phyloP scores from a whole-genome alignment of 1,284 basidiomycete genomes.

The Earliella scabrosa region DNA sequence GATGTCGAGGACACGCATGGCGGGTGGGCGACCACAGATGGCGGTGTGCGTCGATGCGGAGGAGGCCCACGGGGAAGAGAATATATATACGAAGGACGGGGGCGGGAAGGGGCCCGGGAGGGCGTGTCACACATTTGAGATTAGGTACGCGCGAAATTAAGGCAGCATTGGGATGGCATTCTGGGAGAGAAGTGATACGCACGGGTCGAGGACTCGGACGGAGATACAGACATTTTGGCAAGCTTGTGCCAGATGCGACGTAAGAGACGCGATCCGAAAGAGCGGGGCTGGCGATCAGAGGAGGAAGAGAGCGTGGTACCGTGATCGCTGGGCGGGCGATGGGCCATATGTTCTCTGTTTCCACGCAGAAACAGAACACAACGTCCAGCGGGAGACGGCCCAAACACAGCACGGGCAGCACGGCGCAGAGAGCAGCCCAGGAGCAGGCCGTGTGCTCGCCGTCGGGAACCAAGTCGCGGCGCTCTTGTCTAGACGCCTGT shows the following conservation, averaged over 20 bases:
- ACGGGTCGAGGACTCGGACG: not conserved
- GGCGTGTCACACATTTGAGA: constrained; percentile 1
- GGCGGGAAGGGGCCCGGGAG: constrained; percentile 10
- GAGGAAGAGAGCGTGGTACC: not conserved
- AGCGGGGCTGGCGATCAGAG: not conserved
- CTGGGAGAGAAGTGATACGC: constrained; percentile 6
- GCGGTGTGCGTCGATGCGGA: constrained; percentile 4
- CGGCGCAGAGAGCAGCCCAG: too few species aligned
- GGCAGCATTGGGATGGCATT: not conserved
- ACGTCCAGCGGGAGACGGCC: too few species aligned
- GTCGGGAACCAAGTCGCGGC: too few species aligned
- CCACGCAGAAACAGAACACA: not conserved
- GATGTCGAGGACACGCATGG: constrained; percentile 27
- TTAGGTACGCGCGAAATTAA: constrained; percentile 1
- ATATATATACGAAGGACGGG: constrained; percentile 26
- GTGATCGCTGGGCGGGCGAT: constrained; percentile 9
- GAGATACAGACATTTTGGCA: constrained; percentile 1
- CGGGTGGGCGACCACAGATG: constrained; percentile 10
- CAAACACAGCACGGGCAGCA: too few species aligned
- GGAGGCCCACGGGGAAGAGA: not conserved
- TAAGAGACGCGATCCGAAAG: constrained; percentile 19
- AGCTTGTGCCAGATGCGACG: constrained; percentile 25
- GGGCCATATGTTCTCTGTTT: not conserved
- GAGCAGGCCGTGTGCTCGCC: too few species aligned
- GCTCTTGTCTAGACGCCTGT: too few species aligned